Percentiles rank a stretch among this genome's conserved stretches.
phyloP scores from a whole-genome alignment of 2,329 filamentous ascomycete genomes.

The Xylariaceae sp. region DNA sequence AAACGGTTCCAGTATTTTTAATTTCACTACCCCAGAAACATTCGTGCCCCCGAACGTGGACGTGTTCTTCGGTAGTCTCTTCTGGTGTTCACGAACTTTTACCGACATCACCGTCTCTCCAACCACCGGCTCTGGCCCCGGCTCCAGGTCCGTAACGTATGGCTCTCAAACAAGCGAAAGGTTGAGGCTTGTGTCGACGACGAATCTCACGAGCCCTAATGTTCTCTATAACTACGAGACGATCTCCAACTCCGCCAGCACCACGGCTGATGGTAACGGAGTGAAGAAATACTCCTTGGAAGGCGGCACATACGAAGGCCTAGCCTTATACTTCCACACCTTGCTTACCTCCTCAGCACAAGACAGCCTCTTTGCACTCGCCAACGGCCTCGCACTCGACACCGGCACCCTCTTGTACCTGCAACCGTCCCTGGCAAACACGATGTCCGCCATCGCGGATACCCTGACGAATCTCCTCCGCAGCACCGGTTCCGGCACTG shows the following conservation, averaged over 20 bases:
- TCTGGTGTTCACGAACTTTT: constrained; percentile 13
- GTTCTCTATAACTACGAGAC: too few relatives aligned
- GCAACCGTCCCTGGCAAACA: constrained; percentile 2
- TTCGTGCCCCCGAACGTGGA: constrained; percentile 9
- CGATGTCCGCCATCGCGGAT: neutral
- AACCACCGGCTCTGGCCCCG: too few relatives aligned
- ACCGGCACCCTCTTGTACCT: constrained; percentile 2
- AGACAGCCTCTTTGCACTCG: neutral
- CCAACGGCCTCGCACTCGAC: neutral
- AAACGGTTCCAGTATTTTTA: neutral
- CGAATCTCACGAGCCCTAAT: too few relatives aligned
- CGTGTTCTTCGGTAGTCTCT: constrained; percentile 10
- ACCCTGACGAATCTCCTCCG: constrained; percentile 5
- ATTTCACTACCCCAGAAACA: neutral
- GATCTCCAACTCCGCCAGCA: too few relatives aligned
- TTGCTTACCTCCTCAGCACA: neutral
- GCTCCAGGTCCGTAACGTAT: too few relatives aligned
- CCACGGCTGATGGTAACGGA: too few relatives aligned
- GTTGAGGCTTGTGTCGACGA: too few relatives aligned
- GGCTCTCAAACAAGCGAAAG: too few relatives aligned
- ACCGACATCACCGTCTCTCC: constrained; percentile 1
- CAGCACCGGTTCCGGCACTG: neutral
- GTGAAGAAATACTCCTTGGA: constrained; percentile 5
- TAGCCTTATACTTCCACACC: neutral
- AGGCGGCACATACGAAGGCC: neutral